Evolutionary conservation across 2,329 filamentous ascomycete species (phyloP).

Genomic region (Hymenoscyphus fraxineus): DNA sequence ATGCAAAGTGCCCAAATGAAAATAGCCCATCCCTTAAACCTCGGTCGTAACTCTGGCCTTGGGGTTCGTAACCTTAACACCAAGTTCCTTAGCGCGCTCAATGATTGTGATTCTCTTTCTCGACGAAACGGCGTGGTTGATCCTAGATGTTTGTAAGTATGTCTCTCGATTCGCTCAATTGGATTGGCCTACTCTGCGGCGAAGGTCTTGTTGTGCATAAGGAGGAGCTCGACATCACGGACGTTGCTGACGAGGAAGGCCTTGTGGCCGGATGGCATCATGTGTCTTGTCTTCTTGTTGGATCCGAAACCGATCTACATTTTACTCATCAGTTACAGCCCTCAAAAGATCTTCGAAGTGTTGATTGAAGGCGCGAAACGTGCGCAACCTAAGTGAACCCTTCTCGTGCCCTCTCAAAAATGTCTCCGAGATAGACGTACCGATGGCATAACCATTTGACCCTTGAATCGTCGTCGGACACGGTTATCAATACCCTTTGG

Average conservation of each 20-base stretch:
- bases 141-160: constrained; percentile 57
- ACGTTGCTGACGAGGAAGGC: constrained; percentile 98
- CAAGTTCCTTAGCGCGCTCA: constrained; percentile 92
- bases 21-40: constrained; percentile 51
- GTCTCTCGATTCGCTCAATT: constrained; percentile 3
- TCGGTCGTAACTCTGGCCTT: constrained; percentile 99
- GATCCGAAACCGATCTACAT: constrained; percentile 92
- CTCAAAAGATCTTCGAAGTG: constrained; percentile 11
- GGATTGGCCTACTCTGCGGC: constrained; percentile 81
- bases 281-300: constrained; percentile 99
- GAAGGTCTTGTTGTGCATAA: constrained; percentile 99
- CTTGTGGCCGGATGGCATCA: constrained; percentile 99
- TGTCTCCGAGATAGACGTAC: constrained; percentile 55
- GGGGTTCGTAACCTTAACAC: constrained; percentile 99
- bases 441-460: constrained; percentile 94
- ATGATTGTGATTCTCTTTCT: constrained; percentile 99
- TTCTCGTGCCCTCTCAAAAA: constrained; percentile 6
- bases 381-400: constrained; percentile 1
- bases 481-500: constrained; percentile 99
- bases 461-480: constrained; percentile 95
- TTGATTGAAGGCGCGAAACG: not conserved
- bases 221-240: constrained; percentile 91
- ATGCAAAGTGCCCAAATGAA: constrained; percentile 34
- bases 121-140: constrained; percentile 95
- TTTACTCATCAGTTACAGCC: constrained; percentile 25